Conservation (phyloP, 1,284 basidiomycete genomes). For the Melampsora occidentalis region DNA sequence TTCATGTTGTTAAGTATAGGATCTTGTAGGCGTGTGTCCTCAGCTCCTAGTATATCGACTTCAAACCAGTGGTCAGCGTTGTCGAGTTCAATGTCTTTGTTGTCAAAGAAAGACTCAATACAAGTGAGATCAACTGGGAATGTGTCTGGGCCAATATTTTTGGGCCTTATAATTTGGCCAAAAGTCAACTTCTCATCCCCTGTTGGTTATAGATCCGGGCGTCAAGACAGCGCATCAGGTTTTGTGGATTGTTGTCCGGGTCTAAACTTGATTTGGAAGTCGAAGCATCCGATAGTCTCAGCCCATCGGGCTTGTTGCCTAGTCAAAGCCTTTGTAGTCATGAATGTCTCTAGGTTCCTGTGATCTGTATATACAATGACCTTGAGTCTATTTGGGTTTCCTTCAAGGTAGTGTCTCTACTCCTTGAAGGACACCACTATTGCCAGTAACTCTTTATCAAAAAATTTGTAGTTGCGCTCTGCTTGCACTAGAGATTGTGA, state of each 20-base stretch:
- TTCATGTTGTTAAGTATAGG: no score
- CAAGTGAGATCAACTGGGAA: neutral
- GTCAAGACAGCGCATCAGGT: neutral
- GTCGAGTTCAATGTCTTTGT: neutral
- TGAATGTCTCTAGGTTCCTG: no score
- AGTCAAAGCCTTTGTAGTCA: neutral
- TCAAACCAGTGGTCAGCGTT: neutral
- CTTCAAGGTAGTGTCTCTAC: no score
- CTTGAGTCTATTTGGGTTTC: no score
- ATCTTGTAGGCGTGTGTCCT: no score
- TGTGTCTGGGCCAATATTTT: neutral
- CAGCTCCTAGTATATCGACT: neutral
- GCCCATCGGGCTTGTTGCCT: neutral
- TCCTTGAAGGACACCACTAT: no score
- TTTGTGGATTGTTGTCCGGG: neutral
- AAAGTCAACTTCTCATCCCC: neutral
- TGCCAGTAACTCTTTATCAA: no score
- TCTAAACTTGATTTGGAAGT: neutral
- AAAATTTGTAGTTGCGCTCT: no score
- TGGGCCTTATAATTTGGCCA: neutral
- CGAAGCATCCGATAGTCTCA: no score
- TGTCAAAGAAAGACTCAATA: neutral
- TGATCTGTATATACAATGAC: no score
- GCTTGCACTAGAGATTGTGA: no score
- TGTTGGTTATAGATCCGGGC: neutral